These are phyloP conservation scores for Astrephomene gubernaculifera DNA, from an alignment of 139 green algal species.

Conservation along the genomic window DNA sequence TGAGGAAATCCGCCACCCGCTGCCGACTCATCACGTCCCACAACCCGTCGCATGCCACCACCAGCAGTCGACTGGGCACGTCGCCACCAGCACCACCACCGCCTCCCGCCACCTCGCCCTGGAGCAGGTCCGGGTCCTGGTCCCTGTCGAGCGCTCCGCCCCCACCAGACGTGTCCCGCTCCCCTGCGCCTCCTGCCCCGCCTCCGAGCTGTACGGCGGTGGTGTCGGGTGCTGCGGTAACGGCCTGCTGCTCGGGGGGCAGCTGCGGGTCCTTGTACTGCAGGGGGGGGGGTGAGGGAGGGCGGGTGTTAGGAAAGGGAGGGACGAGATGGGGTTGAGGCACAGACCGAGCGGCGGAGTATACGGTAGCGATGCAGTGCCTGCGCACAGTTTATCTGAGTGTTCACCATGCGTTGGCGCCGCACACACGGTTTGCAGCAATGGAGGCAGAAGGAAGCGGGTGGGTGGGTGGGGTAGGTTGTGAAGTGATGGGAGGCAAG, in stretches of 20 bases:
- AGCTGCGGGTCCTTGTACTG: conserved; percentile 66
- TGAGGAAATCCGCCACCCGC: background rate
- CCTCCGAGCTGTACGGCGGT: conserved; percentile 34
- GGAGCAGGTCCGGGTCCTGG: background rate
- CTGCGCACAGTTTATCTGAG: too few species aligned
- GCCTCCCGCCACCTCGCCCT: conserved; percentile 42
- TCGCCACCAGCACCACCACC: background rate
- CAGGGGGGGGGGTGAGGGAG: background rate
- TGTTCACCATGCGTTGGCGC: too few species aligned
- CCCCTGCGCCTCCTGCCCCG: background rate
- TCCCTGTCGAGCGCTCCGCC: too few species aligned
- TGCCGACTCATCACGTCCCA: conserved; percentile 75
- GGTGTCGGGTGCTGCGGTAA: conserved; percentile 66
- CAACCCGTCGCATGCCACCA: conserved; percentile 77
- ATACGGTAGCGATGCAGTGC: too few species aligned
- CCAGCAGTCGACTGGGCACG: conserved; percentile 54
- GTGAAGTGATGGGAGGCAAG: background rate
- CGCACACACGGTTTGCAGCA: too few species aligned
- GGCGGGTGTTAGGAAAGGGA: background rate
- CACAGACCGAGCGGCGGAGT: background rate
- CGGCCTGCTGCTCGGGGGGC: conserved; percentile 62
- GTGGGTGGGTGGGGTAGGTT: too few species aligned
- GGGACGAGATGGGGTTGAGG: background rate
- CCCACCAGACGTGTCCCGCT: too few species aligned
- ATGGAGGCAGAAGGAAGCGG: background rate